Percentiles rank a stretch among this genome's conserved stretches.
Conservation (phyloP, 129 eudicot species). For the Pseudognaphalium luteoalbum region DNA sequence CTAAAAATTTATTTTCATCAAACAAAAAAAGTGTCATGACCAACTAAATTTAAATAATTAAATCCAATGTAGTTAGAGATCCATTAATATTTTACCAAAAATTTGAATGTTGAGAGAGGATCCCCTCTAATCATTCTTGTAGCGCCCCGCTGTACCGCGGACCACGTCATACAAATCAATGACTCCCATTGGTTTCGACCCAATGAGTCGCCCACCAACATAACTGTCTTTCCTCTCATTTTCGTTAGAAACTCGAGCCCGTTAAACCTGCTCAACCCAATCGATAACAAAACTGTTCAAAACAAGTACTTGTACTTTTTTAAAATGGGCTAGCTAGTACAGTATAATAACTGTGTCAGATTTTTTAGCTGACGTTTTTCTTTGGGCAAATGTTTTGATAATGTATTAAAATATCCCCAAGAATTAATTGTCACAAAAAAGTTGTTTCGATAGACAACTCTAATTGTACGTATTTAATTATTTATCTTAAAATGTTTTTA, state of each 20-base stretch:
- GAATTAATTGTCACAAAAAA: too few relatives aligned
- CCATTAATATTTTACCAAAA: conserved; percentile 44
- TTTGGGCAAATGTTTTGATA: too few relatives aligned
- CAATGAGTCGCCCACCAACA: conserved; percentile 95
- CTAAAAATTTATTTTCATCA: conserved; percentile 34
- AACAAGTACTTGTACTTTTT: not conserved
- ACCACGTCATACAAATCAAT: conserved; percentile 75
- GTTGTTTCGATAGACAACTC: too few relatives aligned
- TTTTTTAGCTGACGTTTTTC: too few relatives aligned
- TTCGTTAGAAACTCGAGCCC: conserved; percentile 62
- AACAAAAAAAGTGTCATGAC: not conserved
- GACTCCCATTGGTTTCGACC: conserved; percentile 98
- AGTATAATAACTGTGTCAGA: not conserved
- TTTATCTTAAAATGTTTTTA: too few relatives aligned
- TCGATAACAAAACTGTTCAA: not conserved
- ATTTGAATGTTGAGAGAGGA: conserved; percentile 66
- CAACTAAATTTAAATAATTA: not conserved
- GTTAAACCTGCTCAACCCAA: conserved; percentile 52
- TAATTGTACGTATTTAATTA: too few relatives aligned
- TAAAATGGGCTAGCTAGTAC: not conserved
- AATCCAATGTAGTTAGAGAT: not conserved
- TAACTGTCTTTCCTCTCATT: conserved; percentile 80
- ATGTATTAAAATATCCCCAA: too few relatives aligned
- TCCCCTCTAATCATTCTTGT: conserved; percentile 60
- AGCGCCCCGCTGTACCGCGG: conserved; percentile 51